Percentiles rank a stretch among this genome's conserved stretches.
These are phyloP conservation scores for Scleroderma bovista DNA, from an alignment of 768 basidiomycete species.

Conservation along the genomic window DNA sequence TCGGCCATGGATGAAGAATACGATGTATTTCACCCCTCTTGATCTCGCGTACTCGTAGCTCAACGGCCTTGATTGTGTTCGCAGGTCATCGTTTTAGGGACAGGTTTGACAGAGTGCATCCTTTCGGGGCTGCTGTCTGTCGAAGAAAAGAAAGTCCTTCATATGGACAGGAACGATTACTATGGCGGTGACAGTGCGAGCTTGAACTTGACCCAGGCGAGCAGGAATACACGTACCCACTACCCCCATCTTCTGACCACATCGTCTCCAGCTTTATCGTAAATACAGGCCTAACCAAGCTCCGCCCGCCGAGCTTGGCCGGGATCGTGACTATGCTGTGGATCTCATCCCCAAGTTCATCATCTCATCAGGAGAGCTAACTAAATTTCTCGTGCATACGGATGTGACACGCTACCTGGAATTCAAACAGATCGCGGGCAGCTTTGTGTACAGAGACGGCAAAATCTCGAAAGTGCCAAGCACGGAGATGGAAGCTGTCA, in stretches of 20 bases:
- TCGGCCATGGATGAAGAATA: constrained; percentile 96
- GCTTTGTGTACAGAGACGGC: constrained; percentile 95
- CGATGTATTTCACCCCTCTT: constrained; percentile 54
- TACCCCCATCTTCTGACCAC: constrained; percentile 11
- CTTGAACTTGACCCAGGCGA: constrained; percentile 93
- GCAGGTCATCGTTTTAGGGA: constrained; percentile 89
- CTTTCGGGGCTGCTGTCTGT: constrained; percentile 97
- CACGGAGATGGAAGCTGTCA: constrained; percentile 96
- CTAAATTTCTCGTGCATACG: constrained; percentile 96
- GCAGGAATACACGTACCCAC: constrained; percentile 13
- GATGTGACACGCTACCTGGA: constrained; percentile 98
- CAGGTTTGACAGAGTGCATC: constrained; percentile 97
- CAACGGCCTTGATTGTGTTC: constrained; percentile 11
- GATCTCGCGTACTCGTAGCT: constrained; percentile 13
- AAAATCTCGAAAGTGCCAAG: constrained; percentile 96
- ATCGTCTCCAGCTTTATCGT: constrained; percentile 73
- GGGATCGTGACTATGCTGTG: constrained; percentile 96
- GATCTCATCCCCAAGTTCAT: constrained; percentile 99
- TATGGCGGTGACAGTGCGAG: constrained; percentile 97
- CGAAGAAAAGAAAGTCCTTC: constrained; percentile 98
- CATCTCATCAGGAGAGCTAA: constrained; percentile 95
- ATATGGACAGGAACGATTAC: constrained; percentile 98
- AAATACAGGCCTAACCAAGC: constrained; percentile 81
- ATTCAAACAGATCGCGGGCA: constrained; percentile 99
- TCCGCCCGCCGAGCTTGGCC: constrained; percentile 80